These are phyloP conservation scores for Chalaropsis ovoidea DNA, from an alignment of 2,329 filamentous ascomycete genomes.

Conservation along the genomic window DNA sequence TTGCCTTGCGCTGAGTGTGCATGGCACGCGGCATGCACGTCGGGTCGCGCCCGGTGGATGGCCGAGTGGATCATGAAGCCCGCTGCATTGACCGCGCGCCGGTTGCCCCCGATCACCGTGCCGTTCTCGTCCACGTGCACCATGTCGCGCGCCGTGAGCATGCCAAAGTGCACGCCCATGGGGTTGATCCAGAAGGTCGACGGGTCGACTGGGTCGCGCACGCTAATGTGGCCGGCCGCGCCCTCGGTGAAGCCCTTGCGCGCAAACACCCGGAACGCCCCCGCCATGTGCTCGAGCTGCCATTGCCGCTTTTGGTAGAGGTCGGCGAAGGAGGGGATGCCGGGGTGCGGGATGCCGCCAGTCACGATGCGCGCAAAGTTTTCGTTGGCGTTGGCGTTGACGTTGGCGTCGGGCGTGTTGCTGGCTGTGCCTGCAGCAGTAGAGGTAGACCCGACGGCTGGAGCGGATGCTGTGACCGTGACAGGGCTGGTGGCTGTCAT, in stretches of 20 bases:
- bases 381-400: constrained; percentile 1
- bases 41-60: constrained; percentile 49
- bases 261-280: constrained; percentile 41
- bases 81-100: constrained; percentile 46
- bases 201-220: constrained; percentile 51
- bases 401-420: neutral
- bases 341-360: constrained; percentile 21
- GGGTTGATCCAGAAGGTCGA: constrained; percentile 58
- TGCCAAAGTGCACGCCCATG: constrained; percentile 50
- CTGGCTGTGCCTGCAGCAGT: neutral
- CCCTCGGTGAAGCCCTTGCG: constrained; percentile 47
- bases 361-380: constrained; percentile 23
- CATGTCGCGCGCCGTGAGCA: constrained; percentile 53
- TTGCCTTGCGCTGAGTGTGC: constrained; percentile 50
- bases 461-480: neutral
- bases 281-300: constrained; percentile 37
- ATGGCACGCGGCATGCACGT: constrained; percentile 53
- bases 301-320: constrained; percentile 31
- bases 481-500: neutral
- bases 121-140: constrained; percentile 51
- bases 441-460: neutral
- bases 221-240: constrained; percentile 53
- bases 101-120: constrained; percentile 50
- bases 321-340: constrained; percentile 17
- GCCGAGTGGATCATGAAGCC: constrained; percentile 55